These are phyloP conservation scores for Tulasnella sp. DNA, from an alignment of 768 basidiomycete species.

Conservation along the genomic window DNA sequence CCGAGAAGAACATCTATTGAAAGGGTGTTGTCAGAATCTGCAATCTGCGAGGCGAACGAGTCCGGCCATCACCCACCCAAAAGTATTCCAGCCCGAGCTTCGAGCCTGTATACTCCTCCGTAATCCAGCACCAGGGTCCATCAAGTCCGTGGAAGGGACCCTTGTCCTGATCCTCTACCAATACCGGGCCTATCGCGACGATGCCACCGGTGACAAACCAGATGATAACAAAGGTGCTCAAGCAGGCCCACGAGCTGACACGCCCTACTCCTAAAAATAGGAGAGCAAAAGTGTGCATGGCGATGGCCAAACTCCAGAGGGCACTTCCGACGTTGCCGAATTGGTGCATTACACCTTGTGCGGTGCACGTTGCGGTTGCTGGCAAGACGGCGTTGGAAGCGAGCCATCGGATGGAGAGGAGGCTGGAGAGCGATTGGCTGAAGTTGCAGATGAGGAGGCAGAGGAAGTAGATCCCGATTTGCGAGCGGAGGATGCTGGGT, in stretches of 20 bases:
- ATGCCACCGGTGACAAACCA: conserved; percentile 11
- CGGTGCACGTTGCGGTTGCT: background rate
- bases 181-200: background rate
- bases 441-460: conserved; percentile 21
- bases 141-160: conserved; percentile 19
- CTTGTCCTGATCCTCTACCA: conserved; percentile 14
- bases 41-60: background rate
- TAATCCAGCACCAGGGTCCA: conserved; percentile 27
- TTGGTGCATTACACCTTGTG: conserved; percentile 14
- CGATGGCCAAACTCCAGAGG: conserved; percentile 23
- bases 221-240: conserved; percentile 6
- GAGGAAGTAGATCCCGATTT: conserved; percentile 16
- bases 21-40: background rate
- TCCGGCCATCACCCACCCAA: conserved; percentile 17
- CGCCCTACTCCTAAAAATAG: conserved; percentile 13
- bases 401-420: conserved; percentile 17
- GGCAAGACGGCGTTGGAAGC: background rate
- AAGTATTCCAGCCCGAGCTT: conserved; percentile 24
- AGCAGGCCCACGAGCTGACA: background rate
- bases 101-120: conserved; percentile 21
- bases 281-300: conserved; percentile 19
- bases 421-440: background rate
- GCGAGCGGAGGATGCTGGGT: background rate
- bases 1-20: conserved; percentile 24
- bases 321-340: conserved; percentile 26